These are phyloP conservation scores for Chalciporus piperatus DNA, from an alignment of 768 basidiomycete species.

Conservation along the genomic window DNA sequence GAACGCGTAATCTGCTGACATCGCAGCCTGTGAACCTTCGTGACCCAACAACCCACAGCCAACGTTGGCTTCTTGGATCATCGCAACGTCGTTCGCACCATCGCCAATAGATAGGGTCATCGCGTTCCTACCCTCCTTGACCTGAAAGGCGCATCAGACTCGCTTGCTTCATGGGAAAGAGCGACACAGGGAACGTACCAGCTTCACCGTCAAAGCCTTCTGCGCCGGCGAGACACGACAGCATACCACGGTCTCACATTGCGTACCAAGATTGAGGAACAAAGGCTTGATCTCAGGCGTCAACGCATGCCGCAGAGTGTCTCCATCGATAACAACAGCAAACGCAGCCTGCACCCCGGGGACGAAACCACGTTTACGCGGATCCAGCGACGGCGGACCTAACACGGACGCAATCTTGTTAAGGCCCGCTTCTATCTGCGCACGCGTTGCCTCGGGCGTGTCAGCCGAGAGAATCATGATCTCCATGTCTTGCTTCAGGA, in stretches of 20 bases:
- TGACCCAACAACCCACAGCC: constrained; percentile 92
- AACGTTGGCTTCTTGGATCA: constrained; percentile 99
- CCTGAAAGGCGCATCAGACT: constrained; percentile 41
- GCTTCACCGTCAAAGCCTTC: constrained; percentile 94
- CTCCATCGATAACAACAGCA: constrained; percentile 95
- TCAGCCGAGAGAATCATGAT: constrained; percentile 95
- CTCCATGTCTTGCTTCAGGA: constrained; percentile 93
- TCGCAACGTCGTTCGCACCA: constrained; percentile 97
- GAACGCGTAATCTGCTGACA: constrained; percentile 99
- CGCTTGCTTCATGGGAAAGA: not conserved
- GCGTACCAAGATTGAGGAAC: constrained; percentile 90
- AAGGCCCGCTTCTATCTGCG: constrained; percentile 87
- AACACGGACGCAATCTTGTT: constrained; percentile 91
- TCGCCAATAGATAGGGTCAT: constrained; percentile 98
- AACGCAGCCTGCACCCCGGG: constrained; percentile 69
- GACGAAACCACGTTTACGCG: constrained; percentile 63
- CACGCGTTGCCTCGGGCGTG: constrained; percentile 64
- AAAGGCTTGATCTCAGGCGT: constrained; percentile 73
- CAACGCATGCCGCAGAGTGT: constrained; percentile 82
- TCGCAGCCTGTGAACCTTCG: constrained; percentile 96
- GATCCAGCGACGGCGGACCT: constrained; percentile 68
- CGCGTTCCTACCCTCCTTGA: constrained; percentile 92
- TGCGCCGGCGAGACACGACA: constrained; percentile 97
- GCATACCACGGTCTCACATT: constrained; percentile 97
- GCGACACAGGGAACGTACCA: constrained; percentile 49